Conservation (phyloP, 805 yeast species). For the Candida suzukii region DNA sequence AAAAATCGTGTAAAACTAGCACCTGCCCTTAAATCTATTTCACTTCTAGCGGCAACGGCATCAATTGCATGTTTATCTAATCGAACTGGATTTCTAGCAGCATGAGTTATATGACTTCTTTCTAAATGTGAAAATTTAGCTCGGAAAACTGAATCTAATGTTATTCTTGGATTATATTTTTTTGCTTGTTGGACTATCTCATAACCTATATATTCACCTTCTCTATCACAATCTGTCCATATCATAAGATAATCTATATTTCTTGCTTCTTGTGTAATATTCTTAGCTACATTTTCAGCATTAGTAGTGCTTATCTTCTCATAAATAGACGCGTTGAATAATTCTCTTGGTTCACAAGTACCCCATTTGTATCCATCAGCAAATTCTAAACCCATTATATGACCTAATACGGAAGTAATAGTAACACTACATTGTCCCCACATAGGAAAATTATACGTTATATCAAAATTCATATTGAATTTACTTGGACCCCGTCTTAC, state of each 20-base stretch:
- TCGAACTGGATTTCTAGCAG: constrained; percentile 61
- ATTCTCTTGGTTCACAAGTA: constrained; percentile 49
- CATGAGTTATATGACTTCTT: constrained; percentile 59
- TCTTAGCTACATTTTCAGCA: constrained; percentile 42
- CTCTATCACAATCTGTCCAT: constrained; percentile 99
- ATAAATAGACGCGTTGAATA: constrained; percentile 68
- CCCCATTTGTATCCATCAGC: constrained; percentile 61
- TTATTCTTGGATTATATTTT: constrained; percentile 39
- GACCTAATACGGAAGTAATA: constrained; percentile 93
- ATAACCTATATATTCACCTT: constrained; percentile 89
- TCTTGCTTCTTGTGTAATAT: constrained; percentile 62
- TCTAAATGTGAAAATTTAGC: constrained; percentile 88
- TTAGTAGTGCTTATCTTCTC: constrained; percentile 28
- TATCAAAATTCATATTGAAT: constrained; percentile 75
- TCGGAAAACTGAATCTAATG: constrained; percentile 48
- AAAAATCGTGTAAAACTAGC: constrained; percentile 80
- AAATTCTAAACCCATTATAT: constrained; percentile 61
- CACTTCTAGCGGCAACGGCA: constrained; percentile 84
- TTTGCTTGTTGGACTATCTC: constrained; percentile 72
- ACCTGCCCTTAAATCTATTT: constrained; percentile 85
- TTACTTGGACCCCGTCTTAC: constrained; percentile 45
- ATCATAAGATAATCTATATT: constrained; percentile 64
- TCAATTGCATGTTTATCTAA: constrained; percentile 65
- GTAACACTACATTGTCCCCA: constrained; percentile 69
- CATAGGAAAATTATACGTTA: constrained; percentile 55